Conservation (phyloP, 2,329 filamentous ascomycete genomes). For the Ceratocystiopsis minuta region DNA sequence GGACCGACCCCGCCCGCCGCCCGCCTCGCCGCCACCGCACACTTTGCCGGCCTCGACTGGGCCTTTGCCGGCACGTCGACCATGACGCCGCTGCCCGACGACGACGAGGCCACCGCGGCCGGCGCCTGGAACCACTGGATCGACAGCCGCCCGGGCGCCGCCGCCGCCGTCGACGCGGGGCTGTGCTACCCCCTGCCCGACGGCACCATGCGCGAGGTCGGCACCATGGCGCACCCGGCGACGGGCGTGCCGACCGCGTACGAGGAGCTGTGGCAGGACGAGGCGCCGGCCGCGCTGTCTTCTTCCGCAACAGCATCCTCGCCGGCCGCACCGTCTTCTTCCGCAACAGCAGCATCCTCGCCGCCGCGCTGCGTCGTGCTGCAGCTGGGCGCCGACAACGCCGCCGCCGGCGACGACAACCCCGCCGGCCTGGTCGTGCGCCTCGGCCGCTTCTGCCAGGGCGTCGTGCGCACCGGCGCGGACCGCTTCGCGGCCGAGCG, state of each 20-base stretch:
- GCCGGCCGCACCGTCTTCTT: slow-evolving; percentile 4
- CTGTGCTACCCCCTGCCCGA: slow-evolving; percentile 30
- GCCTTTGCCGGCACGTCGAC: slow-evolving; percentile 41
- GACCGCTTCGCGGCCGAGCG: slow-evolving; percentile 30
- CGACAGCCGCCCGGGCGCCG: slow-evolving; percentile 27
- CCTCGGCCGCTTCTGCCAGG: slow-evolving; percentile 38
- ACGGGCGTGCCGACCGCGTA: slow-evolving; percentile 35
- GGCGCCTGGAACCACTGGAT: slow-evolving; percentile 41
- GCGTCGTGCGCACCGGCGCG: slow-evolving; percentile 27
- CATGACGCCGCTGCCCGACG: slow-evolving; percentile 10
- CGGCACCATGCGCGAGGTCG: slow-evolving; percentile 34
- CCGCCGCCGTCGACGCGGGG: slow-evolving; percentile 32
- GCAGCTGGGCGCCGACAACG: slow-evolving; percentile 16
- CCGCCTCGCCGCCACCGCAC: not conserved
- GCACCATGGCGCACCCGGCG: slow-evolving; percentile 39
- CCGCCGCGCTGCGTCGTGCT: slow-evolving; percentile 22
- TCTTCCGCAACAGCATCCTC: not conserved
- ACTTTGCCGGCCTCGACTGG: slow-evolving; percentile 35
- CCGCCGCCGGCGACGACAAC: slow-evolving; percentile 13
- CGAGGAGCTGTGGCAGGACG: slow-evolving; percentile 45
- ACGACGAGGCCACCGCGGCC: slow-evolving; percentile 14
- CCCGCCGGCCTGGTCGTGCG: slow-evolving; percentile 32
- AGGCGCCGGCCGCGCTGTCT: slow-evolving; percentile 6
- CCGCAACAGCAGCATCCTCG: not conserved
- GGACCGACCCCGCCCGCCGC: not conserved